A percentile compares a stretch with the other conserved stretches of the same genome.
These are phyloP conservation scores for Macrophomina phaseolina DNA, from an alignment of 2,329 filamentous ascomycete genomes.

Conservation along the genomic window DNA sequence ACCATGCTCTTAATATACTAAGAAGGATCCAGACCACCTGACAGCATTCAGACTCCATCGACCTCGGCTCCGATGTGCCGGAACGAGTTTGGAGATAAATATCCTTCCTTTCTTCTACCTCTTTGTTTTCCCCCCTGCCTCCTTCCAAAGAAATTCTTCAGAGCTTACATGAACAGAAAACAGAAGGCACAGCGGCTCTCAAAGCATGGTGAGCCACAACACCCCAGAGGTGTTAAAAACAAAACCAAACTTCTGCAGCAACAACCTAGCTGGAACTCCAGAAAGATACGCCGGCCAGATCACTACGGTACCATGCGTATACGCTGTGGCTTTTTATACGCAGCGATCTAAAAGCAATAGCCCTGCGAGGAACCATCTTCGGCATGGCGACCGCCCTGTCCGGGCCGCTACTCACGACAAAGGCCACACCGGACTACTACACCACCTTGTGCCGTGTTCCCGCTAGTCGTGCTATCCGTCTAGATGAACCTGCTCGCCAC, in stretches of 20 bases:
- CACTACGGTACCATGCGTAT: conserved; percentile 12
- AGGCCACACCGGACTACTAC: conserved; percentile 10
- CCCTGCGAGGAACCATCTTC: conserved; percentile 25
- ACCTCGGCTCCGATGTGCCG: too few relatives aligned
- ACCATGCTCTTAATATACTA: too few relatives aligned
- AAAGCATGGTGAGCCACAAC: too few relatives aligned
- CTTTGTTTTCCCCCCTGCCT: too few relatives aligned
- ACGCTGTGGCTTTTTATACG: conserved; percentile 32
- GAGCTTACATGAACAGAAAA: too few relatives aligned
- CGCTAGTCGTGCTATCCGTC: conserved; percentile 28
- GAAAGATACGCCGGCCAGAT: background rate
- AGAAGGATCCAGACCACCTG: too few relatives aligned
- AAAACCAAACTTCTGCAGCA: background rate
- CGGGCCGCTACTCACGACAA: background rate
- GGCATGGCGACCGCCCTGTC: background rate
- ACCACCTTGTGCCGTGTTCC: conserved; percentile 25
- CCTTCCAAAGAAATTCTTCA: too few relatives aligned
- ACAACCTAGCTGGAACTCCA: background rate
- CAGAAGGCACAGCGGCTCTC: too few relatives aligned
- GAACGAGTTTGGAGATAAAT: too few relatives aligned
- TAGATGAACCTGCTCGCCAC: conserved; percentile 51
- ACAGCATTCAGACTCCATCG: too few relatives aligned
- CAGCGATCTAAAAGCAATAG: conserved; percentile 31
- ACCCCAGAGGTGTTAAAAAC: too few relatives aligned
- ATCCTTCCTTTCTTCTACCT: too few relatives aligned